Conservation (phyloP, 805 yeast species). For the Barnettozyma sp. region DNA sequence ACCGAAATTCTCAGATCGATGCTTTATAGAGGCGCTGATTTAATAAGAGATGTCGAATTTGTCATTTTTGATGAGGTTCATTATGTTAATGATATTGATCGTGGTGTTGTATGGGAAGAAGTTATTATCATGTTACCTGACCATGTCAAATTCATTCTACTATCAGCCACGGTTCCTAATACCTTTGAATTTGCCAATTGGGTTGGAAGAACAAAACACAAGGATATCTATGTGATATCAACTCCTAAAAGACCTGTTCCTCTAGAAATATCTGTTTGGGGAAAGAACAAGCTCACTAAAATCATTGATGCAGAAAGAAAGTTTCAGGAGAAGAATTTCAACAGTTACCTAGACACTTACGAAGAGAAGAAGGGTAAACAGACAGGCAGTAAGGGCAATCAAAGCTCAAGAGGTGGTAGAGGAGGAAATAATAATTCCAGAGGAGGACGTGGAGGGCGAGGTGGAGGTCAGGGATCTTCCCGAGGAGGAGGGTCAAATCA, state of each 20-base stretch:
- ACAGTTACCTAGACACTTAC: conserved; percentile 47
- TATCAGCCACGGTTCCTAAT: conserved; percentile 98
- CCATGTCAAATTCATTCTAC: conserved; percentile 82
- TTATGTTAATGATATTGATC: conserved; percentile 91
- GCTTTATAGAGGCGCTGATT: conserved; percentile 94
- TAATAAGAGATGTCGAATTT: conserved; percentile 94
- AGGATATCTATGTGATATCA: conserved; percentile 91
- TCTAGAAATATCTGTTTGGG: conserved; percentile 78
- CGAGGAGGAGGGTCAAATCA: conserved; percentile 34
- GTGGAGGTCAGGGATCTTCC: conserved; percentile 34
- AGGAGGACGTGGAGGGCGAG: conserved; percentile 29
- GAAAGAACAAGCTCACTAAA: conserved; percentile 64
- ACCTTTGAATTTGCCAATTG: conserved; percentile 96
- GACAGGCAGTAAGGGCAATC: too few relatives aligned
- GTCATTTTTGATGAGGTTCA: conserved; percentile 98
- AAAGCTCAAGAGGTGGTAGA: too few relatives aligned
- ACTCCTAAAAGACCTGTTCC: conserved; percentile 98
- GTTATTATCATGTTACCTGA: conserved; percentile 97
- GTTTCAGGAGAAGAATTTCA: conserved; percentile 60
- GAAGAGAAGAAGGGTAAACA: conserved; percentile 37
- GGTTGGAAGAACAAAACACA: conserved; percentile 96
- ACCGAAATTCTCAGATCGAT: conserved; percentile 92
- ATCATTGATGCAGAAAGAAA: conserved; percentile 68
- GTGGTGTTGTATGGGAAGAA: conserved; percentile 99
- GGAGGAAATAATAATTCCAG: conserved; percentile 30